These are phyloP conservation scores for Haematococcus lacustris DNA, from an alignment of 139 green algal species.

Conservation along the genomic window DNA sequence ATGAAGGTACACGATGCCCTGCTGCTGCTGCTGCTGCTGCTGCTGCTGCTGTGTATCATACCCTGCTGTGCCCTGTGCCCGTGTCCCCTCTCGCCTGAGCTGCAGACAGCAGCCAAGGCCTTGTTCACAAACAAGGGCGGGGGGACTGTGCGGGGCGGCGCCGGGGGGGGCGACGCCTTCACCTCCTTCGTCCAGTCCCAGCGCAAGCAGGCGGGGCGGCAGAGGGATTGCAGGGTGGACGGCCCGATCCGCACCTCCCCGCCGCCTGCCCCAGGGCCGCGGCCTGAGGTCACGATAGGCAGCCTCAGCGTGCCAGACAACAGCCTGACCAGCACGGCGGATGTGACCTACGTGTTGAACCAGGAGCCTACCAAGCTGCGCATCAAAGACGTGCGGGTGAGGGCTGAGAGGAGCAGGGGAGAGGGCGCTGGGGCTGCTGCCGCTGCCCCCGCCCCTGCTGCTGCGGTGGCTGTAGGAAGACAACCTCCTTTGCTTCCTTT, in stretches of 20 bases:
- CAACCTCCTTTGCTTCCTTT: too few relatives aligned
- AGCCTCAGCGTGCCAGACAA: slow-evolving; percentile 17
- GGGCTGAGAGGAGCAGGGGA: too few relatives aligned
- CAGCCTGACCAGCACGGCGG: slow-evolving; percentile 18
- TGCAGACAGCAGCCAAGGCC: neutral
- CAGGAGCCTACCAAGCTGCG: slow-evolving; percentile 40
- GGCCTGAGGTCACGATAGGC: slow-evolving; percentile 7
- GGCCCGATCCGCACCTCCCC: slow-evolving; percentile 12
- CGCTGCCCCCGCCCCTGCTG: too few relatives aligned
- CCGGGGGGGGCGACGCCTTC: slow-evolving; percentile 14
- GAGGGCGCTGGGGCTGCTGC: too few relatives aligned
- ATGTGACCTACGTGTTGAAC: slow-evolving; percentile 49
- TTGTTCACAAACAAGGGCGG: slow-evolving; percentile 21
- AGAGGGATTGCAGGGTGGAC: slow-evolving; percentile 18
- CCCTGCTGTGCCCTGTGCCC: too few relatives aligned
- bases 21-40: too few relatives aligned
- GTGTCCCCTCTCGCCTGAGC: too few relatives aligned
- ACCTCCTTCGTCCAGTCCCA: neutral
- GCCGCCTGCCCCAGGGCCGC: neutral
- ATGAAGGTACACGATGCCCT: slow-evolving; percentile 15
- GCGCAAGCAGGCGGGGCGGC: neutral
- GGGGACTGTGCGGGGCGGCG: slow-evolving; percentile 14
- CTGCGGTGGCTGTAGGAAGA: too few relatives aligned
- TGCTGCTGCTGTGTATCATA: too few relatives aligned
- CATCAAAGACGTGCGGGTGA: slow-evolving; percentile 45